phyloP scores from a whole-genome alignment of 768 basidiomycete genomes.

The Lentinula sp. region DNA sequence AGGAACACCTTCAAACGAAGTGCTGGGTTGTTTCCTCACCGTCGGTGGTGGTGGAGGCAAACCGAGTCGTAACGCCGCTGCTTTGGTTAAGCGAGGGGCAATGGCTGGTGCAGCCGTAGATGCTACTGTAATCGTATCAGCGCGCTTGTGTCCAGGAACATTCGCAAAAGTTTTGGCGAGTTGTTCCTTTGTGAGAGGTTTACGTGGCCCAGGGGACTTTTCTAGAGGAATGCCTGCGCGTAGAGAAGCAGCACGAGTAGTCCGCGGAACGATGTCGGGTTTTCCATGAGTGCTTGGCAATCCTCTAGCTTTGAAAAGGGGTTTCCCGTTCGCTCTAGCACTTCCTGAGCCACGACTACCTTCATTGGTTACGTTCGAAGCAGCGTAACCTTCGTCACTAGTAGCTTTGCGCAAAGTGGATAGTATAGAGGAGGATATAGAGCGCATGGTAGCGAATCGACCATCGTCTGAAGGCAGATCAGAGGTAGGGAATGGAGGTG shows the following conservation, averaged over 20 bases:
- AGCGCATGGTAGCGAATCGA: constrained; percentile 31
- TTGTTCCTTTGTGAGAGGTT: constrained; percentile 54
- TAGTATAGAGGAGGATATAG: constrained; percentile 42
- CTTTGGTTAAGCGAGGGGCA: constrained; percentile 70
- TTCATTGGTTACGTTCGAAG: constrained; percentile 35
- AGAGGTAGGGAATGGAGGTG: constrained; percentile 68
- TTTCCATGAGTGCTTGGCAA: constrained; percentile 53
- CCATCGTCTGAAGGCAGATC: constrained; percentile 50
- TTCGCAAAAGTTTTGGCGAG: constrained; percentile 62
- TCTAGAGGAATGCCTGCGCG: constrained; percentile 55
- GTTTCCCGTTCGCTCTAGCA: constrained; percentile 34
- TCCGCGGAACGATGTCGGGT: constrained; percentile 74
- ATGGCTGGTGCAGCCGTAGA: constrained; percentile 68
- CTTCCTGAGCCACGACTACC: constrained; percentile 37
- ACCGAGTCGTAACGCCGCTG: constrained; percentile 65
- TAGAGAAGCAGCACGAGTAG: constrained; percentile 67
- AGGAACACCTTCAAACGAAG: constrained; percentile 71
- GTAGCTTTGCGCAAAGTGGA: constrained; percentile 31
- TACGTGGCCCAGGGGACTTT: constrained; percentile 38
- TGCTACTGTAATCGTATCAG: constrained; percentile 61
- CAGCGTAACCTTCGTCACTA: constrained; percentile 38
- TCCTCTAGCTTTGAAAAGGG: constrained; percentile 58
- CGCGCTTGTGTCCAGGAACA: constrained; percentile 78
- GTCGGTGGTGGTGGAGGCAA: constrained; percentile 35
- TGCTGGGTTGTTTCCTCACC: constrained; percentile 29